Evolutionary conservation across 208 protist genomes (phyloP).

Genomic region (Crithidia thermophila): DNA sequence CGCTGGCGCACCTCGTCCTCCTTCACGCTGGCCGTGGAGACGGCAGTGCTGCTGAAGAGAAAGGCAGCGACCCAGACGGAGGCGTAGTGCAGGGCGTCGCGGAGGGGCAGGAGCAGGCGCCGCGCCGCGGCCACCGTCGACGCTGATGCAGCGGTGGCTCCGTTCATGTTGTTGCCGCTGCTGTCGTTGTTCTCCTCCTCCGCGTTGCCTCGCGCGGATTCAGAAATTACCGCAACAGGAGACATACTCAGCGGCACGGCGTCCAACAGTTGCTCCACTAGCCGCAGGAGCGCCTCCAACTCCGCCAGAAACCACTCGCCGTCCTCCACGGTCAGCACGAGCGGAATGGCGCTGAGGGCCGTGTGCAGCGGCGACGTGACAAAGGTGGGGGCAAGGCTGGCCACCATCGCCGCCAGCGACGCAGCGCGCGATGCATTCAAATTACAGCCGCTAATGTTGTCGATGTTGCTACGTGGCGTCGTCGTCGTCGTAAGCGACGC

Average conservation of each 20-base stretch:
- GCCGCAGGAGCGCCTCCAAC: conserved; percentile 43
- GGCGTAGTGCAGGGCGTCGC: conserved; percentile 32
- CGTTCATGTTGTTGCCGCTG: not conserved
- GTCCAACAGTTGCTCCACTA: conserved; percentile 31
- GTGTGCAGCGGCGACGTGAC: conserved; percentile 60
- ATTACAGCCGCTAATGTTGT: not conserved
- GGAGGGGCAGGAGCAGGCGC: conserved; percentile 21
- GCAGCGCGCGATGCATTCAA: not conserved
- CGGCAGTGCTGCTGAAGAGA: conserved; percentile 32
- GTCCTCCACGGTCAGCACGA: conserved; percentile 56
- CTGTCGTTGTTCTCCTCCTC: not conserved
- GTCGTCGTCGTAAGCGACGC: not conserved
- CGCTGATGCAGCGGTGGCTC: not conserved
- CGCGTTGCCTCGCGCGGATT: not conserved
- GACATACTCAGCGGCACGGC: not conserved
- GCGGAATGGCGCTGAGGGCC: conserved; percentile 72
- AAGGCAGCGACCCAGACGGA: conserved; percentile 33
- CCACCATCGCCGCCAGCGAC: conserved; percentile 13
- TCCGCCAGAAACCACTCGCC: conserved; percentile 65
- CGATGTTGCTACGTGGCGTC: not conserved
- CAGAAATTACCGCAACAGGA: no score
- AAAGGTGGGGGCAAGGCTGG: conserved; percentile 42
- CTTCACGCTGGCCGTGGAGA: conserved; percentile 27
- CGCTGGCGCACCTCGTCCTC: conserved; percentile 28
- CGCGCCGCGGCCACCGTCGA: conserved; percentile 2